phyloP scores from a whole-genome alignment of 1,284 basidiomycete genomes.

The Meira miltonrushii region DNA sequence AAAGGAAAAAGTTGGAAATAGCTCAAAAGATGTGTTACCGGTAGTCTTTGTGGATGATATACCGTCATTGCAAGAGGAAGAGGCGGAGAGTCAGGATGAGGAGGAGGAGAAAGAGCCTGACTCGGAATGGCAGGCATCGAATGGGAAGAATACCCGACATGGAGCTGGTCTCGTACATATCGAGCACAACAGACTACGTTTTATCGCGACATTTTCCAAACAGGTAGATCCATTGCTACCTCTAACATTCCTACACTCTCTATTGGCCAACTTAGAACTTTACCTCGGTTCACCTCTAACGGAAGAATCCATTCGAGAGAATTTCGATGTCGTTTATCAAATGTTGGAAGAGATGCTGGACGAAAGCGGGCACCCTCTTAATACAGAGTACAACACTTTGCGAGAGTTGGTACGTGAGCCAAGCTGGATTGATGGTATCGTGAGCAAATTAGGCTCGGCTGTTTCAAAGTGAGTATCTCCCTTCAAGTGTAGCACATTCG shows the following conservation, averaged over 20 bases:
- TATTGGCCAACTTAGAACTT: slow-evolving; percentile 60
- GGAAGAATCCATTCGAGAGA: slow-evolving; percentile 39
- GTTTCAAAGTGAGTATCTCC: slow-evolving; percentile 23
- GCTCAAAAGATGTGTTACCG: neutral
- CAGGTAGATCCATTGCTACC: slow-evolving; percentile 82
- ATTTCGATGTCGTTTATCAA: slow-evolving; percentile 49
- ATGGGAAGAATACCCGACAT: neutral
- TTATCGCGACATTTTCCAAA: slow-evolving; percentile 68
- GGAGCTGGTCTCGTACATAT: slow-evolving; percentile 57
- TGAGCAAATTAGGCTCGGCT: slow-evolving; percentile 25
- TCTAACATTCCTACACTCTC: slow-evolving; percentile 79
- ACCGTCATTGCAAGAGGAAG: neutral
- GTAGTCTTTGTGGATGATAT: neutral
- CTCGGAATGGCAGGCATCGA: neutral
- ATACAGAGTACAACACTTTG: slow-evolving; percentile 43
- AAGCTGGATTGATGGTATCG: slow-evolving; percentile 43
- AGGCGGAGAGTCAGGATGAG: neutral
- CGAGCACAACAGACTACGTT: slow-evolving; percentile 65
- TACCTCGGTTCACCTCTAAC: slow-evolving; percentile 38
- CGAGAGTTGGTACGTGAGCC: slow-evolving; percentile 45
- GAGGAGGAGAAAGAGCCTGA: neutral
- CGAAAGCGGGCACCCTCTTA: slow-evolving; percentile 43
- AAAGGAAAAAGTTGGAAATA: neutral
- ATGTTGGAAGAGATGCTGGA: slow-evolving; percentile 49
- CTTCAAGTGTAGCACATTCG: neutral